Percentiles rank a stretch among this genome's conserved stretches.
Conservation (phyloP, 352 stramenopile genomes). For the Globisporangium apiculatum region DNA sequence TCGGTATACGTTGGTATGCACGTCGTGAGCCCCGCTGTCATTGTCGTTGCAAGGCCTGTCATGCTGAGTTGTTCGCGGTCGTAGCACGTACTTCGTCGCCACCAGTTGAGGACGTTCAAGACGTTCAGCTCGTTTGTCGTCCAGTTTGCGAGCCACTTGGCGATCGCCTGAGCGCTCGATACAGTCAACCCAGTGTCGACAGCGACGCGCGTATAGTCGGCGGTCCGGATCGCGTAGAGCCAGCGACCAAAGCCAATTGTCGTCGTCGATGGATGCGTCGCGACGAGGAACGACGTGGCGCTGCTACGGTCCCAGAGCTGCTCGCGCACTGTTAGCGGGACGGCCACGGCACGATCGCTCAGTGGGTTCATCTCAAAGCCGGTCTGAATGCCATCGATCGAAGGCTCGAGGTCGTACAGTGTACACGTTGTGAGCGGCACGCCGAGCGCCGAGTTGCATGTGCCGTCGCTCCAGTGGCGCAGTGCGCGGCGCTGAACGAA, state of each 20-base stretch:
- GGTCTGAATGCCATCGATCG: slow-evolving; percentile 28
- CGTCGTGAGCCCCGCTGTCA: slow-evolving; percentile 5
- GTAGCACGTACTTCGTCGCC: slow-evolving; percentile 37
- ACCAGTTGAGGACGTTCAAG: slow-evolving; percentile 44
- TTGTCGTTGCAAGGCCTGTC: slow-evolving; percentile 7
- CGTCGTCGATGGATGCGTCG: slow-evolving; percentile 21
- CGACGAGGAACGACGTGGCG: slow-evolving; percentile 31
- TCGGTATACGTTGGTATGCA: slow-evolving; percentile 29
- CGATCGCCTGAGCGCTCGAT: slow-evolving; percentile 18
- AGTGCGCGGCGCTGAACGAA: slow-evolving; percentile 43
- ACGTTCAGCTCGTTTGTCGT: slow-evolving; percentile 28
- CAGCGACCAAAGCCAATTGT: slow-evolving; percentile 30
- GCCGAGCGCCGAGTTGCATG: slow-evolving; percentile 39
- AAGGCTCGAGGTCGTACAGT: slow-evolving; percentile 56
- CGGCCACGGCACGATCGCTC: slow-evolving; percentile 6
- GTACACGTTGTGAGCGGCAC: slow-evolving; percentile 25
- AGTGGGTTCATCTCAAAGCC: slow-evolving; percentile 65
- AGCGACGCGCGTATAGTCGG: slow-evolving; percentile 13
- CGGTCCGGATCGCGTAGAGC: slow-evolving; percentile 29
- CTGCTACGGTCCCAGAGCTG: slow-evolving; percentile 24
- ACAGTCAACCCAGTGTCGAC: slow-evolving; percentile 15
- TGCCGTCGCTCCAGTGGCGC: slow-evolving; percentile 60
- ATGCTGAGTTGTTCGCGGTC: slow-evolving; percentile 21
- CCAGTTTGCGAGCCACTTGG: slow-evolving; percentile 31
- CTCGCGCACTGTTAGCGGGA: slow-evolving; percentile 21